These are phyloP conservation scores for Oxytropis ochrocephala DNA, from an alignment of 306 rosid species.

Conservation along the genomic window DNA sequence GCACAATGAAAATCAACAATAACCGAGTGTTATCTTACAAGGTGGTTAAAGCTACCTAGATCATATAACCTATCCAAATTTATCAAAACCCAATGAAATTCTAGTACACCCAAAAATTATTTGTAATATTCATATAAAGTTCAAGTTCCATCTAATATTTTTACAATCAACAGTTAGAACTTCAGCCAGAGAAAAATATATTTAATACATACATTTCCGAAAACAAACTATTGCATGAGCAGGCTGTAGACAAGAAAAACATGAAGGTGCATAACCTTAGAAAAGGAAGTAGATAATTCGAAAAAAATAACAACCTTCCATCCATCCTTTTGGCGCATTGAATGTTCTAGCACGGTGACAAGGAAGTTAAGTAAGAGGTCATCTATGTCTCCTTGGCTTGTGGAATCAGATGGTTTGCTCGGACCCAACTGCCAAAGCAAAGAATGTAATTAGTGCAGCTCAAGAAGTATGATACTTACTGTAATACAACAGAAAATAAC, in stretches of 20 bases:
- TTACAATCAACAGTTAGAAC: not conserved
- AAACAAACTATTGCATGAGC: not conserved
- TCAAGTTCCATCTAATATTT: no score
- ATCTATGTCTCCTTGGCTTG: constrained; percentile 70
- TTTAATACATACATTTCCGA: not conserved
- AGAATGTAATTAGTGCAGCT: not conserved
- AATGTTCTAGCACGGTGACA: constrained; percentile 70
- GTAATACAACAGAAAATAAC: not conserved
- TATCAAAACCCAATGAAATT: not conserved
- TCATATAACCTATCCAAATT: not conserved
- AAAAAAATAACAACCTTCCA: constrained; percentile 71
- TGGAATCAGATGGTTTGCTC: constrained; percentile 42
- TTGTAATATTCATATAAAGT: not conserved
- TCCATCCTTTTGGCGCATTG: constrained; percentile 96
- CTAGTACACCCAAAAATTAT: not conserved
- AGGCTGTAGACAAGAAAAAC: constrained; percentile 4
- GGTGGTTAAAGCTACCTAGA: not conserved
- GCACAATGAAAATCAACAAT: not conserved
- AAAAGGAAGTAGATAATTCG: not conserved
- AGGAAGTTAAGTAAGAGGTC: constrained; percentile 80
- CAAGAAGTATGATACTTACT: not conserved
- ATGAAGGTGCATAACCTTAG: constrained; percentile 10
- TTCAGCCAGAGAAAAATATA: constrained; percentile 17
- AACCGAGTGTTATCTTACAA: not conserved
- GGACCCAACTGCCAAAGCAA: constrained; percentile 58